These are phyloP conservation scores for Isabelozyma rhagii DNA, from an alignment of 805 yeast species.

Conservation along the genomic window DNA sequence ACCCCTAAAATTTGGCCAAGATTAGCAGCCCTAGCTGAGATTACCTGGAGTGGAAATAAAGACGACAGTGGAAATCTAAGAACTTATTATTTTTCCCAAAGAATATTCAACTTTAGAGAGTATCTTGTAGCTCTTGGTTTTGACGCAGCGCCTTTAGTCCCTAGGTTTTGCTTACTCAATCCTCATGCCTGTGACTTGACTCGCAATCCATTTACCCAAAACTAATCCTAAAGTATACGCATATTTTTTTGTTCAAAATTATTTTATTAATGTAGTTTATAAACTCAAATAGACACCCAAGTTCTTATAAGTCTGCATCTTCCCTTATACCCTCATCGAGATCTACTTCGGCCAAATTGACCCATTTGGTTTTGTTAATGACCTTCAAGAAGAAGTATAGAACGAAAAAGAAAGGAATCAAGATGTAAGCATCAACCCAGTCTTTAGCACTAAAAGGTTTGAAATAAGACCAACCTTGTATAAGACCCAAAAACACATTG, in stretches of 20 bases:
- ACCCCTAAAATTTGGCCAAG: conserved; percentile 38
- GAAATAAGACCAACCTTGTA: conserved; percentile 67
- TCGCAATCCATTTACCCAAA: conserved; percentile 3
- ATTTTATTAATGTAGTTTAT: not conserved
- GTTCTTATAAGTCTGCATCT: conserved; percentile 15
- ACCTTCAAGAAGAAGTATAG: conserved; percentile 36
- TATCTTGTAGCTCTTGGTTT: conserved; percentile 33
- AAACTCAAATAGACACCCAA: not conserved
- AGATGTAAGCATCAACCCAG: conserved; percentile 57
- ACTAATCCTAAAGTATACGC: not conserved
- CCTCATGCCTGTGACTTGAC: conserved; percentile 37
- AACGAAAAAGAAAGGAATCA: conserved; percentile 55
- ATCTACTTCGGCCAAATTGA: conserved; percentile 43
- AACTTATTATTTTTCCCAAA: conserved; percentile 24
- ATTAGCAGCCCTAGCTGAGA: conserved; percentile 40
- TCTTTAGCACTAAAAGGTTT: conserved; percentile 50
- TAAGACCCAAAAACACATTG: conserved; percentile 51
- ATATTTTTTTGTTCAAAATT: not conserved
- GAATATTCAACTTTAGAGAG: conserved; percentile 38
- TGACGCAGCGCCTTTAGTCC: conserved; percentile 31
- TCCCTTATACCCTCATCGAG: conserved; percentile 50
- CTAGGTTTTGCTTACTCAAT: conserved; percentile 30
- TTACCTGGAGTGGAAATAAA: conserved; percentile 40
- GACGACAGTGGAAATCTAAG: conserved; percentile 25
- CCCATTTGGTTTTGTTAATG: conserved; percentile 38